phyloP scores from a whole-genome alignment of 305 asterid genomes.

The Solanum hybrid region DNA sequence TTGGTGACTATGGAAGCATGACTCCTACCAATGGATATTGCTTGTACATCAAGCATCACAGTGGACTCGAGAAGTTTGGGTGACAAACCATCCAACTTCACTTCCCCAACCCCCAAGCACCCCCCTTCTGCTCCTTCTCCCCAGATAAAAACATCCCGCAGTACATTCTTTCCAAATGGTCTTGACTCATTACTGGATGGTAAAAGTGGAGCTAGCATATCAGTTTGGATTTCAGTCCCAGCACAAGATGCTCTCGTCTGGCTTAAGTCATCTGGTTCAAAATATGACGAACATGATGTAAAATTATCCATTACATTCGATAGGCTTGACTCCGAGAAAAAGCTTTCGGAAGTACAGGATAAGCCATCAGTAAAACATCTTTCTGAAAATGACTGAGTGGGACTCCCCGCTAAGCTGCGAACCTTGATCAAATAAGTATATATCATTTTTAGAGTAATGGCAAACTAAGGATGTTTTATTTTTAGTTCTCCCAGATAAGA shows the following conservation, averaged over 20 bases:
- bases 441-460: not conserved
- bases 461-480: not conserved
- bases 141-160: constrained; percentile 44
- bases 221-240: constrained; percentile 6
- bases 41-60: constrained; percentile 34
- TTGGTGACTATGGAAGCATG: constrained; percentile 39
- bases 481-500: not conserved
- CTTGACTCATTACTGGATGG: constrained; percentile 8
- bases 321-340: constrained; percentile 26
- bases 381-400: constrained; percentile 27
- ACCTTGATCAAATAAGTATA: constrained; percentile 19
- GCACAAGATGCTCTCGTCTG: constrained; percentile 11
- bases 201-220: constrained; percentile 5
- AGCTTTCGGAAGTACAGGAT: constrained; percentile 36
- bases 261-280: constrained; percentile 16
- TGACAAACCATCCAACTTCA: constrained; percentile 26
- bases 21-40: constrained; percentile 29
- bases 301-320: constrained; percentile 16
- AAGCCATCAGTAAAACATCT: constrained; percentile 32
- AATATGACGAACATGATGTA: constrained; percentile 19
- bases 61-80: constrained; percentile 41
- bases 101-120: constrained; percentile 19
- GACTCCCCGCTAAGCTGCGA: constrained; percentile 33
- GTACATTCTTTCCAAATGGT: constrained; percentile 8
- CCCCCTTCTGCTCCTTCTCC: constrained; percentile 45